Evolutionary conservation across 2,329 filamentous ascomycete genomes (phyloP), one percentile per base, ranked within the genome.

Genomic region (Bipolaris zeicola): DNA sequence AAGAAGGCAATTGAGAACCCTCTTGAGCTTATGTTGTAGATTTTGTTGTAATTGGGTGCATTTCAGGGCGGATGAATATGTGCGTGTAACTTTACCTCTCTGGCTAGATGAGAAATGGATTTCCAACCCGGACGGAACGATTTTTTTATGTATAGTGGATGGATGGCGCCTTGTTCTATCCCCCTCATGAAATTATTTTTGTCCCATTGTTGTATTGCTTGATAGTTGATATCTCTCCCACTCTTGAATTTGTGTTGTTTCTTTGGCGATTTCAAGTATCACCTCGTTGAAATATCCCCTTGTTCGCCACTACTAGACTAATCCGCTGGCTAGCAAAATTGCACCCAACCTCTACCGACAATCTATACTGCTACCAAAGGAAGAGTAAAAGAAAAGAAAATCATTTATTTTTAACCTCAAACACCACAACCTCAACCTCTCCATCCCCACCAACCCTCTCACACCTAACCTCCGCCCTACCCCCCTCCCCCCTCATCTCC

Each of bases 1-100:
- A 99, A 99, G 90, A 94, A 93, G 86, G 91, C 92, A 50, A 83
- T 99, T 59, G 95, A 99, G 88, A 97, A 96, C 85, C 95, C 95
- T 66, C 85, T 99, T 68, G 91, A 96, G 83, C 85, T 99, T 68
- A 83, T 99, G 78, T 85, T 99, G 79, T 99, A 89, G 36, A 59
- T 60, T 14, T 54, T 50, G 57, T 59, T 53, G 47, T 61, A 52
- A 58, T 49, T 53, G 44, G 54, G 39, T 57, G 50, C 42, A 55
- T 51, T 58, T 58, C 28, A 53, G 43, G 41, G 44, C 38, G 51
- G 36, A 37, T 48, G 22, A 24, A 26, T 42, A 18, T 42, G 39
- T 16, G 45, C 43, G 57, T 72, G 66, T 69, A 68, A 65, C 62
- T 62, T 61, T 66, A 67, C 49, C 49, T 62, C 50, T 60, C 45